Evolutionary conservation across 148 eudicot genomes (phyloP).

Genomic region (Arbutus unedo): DNA sequence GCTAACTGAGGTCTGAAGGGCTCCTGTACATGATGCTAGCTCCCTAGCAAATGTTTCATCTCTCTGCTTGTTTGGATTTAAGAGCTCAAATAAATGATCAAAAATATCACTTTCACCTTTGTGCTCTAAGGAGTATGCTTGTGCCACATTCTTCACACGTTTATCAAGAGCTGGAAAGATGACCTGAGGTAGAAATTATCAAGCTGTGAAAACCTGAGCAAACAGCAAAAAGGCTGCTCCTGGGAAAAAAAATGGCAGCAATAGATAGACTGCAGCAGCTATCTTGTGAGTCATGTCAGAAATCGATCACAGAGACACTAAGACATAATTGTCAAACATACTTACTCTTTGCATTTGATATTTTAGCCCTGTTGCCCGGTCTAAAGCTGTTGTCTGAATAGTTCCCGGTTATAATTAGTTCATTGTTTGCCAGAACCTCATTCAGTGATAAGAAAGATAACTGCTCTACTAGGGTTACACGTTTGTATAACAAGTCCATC

Average conservation of each 20-base stretch:
- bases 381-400: background rate
- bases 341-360: background rate
- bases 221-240: background rate
- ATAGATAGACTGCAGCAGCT: background rate
- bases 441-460: background rate
- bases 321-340: background rate
- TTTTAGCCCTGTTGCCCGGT: background rate
- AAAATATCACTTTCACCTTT: constrained; percentile 92
- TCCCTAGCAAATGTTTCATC: constrained; percentile 82
- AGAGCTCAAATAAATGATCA: constrained; percentile 73
- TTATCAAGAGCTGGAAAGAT: constrained; percentile 97
- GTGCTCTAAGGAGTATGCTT: constrained; percentile 94
- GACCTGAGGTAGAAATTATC: constrained; percentile 46
- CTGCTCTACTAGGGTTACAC: background rate
- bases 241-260: background rate
- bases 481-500: background rate
- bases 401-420: background rate
- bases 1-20: constrained; percentile 88
- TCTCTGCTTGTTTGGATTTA: constrained; percentile 47
- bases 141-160: constrained; percentile 97
- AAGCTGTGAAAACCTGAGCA: background rate
- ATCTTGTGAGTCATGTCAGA: background rate
- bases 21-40: constrained; percentile 92
- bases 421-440: background rate
- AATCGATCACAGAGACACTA: background rate